phyloP scores from a whole-genome alignment of 768 basidiomycete species.

The Suillus bovinus region DNA sequence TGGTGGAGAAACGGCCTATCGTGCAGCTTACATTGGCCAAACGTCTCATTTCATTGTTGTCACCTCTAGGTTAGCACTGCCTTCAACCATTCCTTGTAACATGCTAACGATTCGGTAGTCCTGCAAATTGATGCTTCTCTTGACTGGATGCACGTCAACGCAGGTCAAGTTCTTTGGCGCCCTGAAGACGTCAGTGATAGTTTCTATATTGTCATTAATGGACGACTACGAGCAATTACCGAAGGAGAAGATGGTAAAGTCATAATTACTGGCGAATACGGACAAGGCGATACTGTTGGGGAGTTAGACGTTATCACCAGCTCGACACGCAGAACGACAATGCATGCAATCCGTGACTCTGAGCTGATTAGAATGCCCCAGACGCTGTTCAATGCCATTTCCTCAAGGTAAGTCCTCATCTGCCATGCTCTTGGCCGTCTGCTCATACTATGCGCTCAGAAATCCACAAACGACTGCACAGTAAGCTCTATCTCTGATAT shows the following conservation, averaged over 20 bases:
- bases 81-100: background rate
- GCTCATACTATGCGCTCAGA: slow-evolving; percentile 37
- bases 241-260: slow-evolving; percentile 79
- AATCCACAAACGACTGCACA: slow-evolving; percentile 86
- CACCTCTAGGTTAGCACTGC: slow-evolving; percentile 72
- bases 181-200: slow-evolving; percentile 90
- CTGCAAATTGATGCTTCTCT: slow-evolving; percentile 95
- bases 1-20: slow-evolving; percentile 93
- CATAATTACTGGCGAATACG: slow-evolving; percentile 88
- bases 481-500: slow-evolving; percentile 40
- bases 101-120: slow-evolving; percentile 45
- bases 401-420: slow-evolving; percentile 57
- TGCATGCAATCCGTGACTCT: slow-evolving; percentile 97
- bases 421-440: background rate
- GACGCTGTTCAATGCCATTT: slow-evolving; percentile 97
- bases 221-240: slow-evolving; percentile 86
- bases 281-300: slow-evolving; percentile 95
- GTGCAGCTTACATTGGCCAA: slow-evolving; percentile 95
- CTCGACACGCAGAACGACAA: slow-evolving; percentile 80
- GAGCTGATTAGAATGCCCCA: slow-evolving; percentile 97
- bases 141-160: slow-evolving; percentile 98
- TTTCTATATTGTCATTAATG: slow-evolving; percentile 98
- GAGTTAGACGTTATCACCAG: slow-evolving; percentile 98
- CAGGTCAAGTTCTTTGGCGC: slow-evolving; percentile 93
- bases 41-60: slow-evolving; percentile 91